phyloP scores from a whole-genome alignment of 2,329 filamentous ascomycete genomes.

The Dactylellina haptotyla region DNA sequence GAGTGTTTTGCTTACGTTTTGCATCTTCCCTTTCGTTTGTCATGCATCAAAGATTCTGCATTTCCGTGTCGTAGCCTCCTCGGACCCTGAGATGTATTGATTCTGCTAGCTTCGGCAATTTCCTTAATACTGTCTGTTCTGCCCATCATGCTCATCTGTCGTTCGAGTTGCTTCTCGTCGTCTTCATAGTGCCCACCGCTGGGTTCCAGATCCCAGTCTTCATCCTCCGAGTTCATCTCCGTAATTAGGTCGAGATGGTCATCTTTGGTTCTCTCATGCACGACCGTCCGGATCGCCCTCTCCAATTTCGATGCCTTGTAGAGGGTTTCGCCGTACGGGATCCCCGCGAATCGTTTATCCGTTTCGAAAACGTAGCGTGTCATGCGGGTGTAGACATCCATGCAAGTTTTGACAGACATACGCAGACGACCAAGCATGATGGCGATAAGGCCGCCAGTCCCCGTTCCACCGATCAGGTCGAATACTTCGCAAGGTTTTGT shows the following conservation, averaged over 20 bases:
- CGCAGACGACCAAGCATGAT: constrained; percentile 92
- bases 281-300: constrained; percentile 89
- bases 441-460: constrained; percentile 95
- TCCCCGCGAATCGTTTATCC: constrained; percentile 96
- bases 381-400: constrained; percentile 94
- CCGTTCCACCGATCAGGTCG: constrained; percentile 93
- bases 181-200: constrained; percentile 49
- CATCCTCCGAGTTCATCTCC: constrained; percentile 50
- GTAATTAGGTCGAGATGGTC: constrained; percentile 43
- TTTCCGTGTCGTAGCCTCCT: constrained; percentile 33
- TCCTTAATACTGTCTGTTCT: constrained; percentile 51
- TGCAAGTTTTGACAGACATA: constrained; percentile 94
- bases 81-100: constrained; percentile 1
- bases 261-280: constrained; percentile 69
- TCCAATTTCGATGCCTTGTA: constrained; percentile 98
- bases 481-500: constrained; percentile 99
- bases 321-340: constrained; percentile 85
- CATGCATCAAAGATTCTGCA: constrained; percentile 46
- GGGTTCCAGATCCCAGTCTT: constrained; percentile 52
- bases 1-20: constrained; percentile 55
- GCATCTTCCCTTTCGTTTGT: constrained; percentile 51
- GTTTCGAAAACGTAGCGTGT: constrained; percentile 96
- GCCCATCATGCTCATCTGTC: constrained; percentile 49
- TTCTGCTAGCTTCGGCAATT: constrained; percentile 48
- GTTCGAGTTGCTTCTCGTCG: constrained; percentile 45